Percentiles rank a stretch among this genome's conserved stretches.
Conservation (phyloP, 163 green algal species). For the Prototheca cutis region DNA sequence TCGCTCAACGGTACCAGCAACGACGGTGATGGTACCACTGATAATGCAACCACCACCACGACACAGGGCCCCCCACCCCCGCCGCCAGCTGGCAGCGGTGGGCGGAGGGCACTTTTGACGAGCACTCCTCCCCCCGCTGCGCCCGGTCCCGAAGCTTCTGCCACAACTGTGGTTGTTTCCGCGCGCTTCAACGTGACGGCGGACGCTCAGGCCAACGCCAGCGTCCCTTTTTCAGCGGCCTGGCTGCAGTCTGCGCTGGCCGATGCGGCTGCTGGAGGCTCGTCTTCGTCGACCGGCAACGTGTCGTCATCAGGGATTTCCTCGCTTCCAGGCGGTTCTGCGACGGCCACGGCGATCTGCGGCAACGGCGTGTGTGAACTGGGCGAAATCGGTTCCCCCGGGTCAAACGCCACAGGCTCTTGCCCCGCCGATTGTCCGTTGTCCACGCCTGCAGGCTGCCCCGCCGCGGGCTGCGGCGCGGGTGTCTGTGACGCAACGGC, state of each 20-base stretch:
- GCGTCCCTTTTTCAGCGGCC: not conserved
- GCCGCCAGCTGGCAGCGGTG: no score
- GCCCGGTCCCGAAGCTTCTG: not conserved
- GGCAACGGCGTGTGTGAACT: constrained; percentile 44
- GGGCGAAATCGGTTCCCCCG: constrained; percentile 8
- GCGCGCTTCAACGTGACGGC: not conserved
- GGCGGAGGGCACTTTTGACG: no score
- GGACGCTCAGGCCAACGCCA: not conserved
- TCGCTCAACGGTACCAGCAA: no score
- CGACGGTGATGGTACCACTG: no score
- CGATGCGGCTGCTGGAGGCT: no score
- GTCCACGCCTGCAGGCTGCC: constrained; percentile 7
- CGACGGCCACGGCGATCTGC: constrained; percentile 19
- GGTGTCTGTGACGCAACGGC: constrained; percentile 18
- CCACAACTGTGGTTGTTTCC: not conserved
- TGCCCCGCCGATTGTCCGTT: constrained; percentile 32
- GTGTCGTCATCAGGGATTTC: no score
- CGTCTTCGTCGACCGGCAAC: no score
- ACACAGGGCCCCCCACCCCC: no score
- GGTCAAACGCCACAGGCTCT: constrained; percentile 3
- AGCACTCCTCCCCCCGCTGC: no score
- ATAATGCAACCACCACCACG: no score
- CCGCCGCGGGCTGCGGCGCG: constrained; percentile 5
- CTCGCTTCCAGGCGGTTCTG: not conserved
- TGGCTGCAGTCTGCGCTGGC: not conserved